phyloP scores from a whole-genome alignment of 2,329 filamentous ascomycete genomes.

The Teratosphaeriaceae sp. region DNA sequence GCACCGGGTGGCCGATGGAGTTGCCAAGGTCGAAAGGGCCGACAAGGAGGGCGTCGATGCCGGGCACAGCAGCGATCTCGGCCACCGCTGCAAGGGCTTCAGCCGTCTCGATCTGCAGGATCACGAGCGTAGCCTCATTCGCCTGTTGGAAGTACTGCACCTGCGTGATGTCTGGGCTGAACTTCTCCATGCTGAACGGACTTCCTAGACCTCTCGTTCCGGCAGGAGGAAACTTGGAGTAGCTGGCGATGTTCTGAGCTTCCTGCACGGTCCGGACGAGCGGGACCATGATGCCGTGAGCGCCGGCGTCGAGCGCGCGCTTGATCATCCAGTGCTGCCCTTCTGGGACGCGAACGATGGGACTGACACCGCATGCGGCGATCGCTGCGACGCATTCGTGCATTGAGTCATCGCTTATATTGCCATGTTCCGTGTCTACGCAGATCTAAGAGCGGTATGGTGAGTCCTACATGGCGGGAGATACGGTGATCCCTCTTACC shows the following conservation, averaged over 20 bases:
- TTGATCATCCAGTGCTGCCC: conserved; percentile 55
- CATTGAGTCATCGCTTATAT: conserved; percentile 49
- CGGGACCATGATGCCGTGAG: conserved; percentile 48
- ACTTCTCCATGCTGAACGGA: conserved; percentile 42
- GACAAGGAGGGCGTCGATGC: conserved; percentile 48
- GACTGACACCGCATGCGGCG: conserved; percentile 35
- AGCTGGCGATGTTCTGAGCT: conserved; percentile 44
- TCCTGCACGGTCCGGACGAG: conserved; percentile 48
- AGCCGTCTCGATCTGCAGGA: conserved; percentile 42
- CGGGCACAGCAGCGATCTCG: conserved; percentile 47
- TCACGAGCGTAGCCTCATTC: conserved; percentile 47
- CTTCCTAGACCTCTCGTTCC: conserved; percentile 52
- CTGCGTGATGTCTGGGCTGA: conserved; percentile 21
- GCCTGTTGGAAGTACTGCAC: conserved; percentile 48
- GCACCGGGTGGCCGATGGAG: conserved; percentile 49
- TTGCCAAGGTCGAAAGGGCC: conserved; percentile 53
- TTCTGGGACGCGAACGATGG: conserved; percentile 28
- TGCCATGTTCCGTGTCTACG: conserved; percentile 38
- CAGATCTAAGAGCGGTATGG: conserved; percentile 12
- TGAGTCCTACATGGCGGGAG: neutral
- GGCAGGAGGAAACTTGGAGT: conserved; percentile 50
- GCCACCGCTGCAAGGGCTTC: conserved; percentile 36
- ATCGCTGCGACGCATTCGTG: conserved; percentile 49
- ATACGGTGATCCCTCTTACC: conserved; percentile 14
- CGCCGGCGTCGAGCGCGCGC: conserved; percentile 52